Evolutionary conservation across 2,329 filamentous ascomycete genomes (phyloP), one percentile per base, ranked within the genome.

Genomic region (Stemphylium lycopersici): DNA sequence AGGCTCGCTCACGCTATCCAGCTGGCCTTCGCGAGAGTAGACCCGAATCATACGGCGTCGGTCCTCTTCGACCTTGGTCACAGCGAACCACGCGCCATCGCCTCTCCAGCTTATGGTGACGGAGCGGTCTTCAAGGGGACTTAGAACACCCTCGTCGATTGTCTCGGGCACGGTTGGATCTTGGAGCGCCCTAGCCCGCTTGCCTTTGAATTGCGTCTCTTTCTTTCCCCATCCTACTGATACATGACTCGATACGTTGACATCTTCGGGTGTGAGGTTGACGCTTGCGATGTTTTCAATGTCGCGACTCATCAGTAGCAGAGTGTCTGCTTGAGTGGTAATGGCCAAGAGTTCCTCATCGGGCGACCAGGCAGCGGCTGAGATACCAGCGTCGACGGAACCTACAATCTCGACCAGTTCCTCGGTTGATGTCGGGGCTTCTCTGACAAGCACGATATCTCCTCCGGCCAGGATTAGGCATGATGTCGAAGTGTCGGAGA

Each of bases 161-260:
- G 88, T 90, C 73, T 98, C 93, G 0, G 95, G 95, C 63, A 99
- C 90, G 8, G 95, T 99, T 13, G 95, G 95, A 74, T 99, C 95
- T 48, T 91, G 85, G 61, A 98, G 80, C 16, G 92, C 92, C 77
- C 86, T 88, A 52, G 93, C 93, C 58, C 93, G 87, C 68, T 90
- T 91, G 45, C 95, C 95, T 70, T 97, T 90, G 74, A 99, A 99
- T 74, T 99, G 95, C 0, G 95, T 99, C 77, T 99, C 95, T 72
- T 90, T 91, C 80, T 98, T 98, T 55, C 95, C 95, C 95, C 95
- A 99, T 44, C 95, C 95, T 18, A 99, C 93, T 16, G 92, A 96
- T 52, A 97, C 95, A 79, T 97, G 93, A 73, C 89, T 95, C 22
- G 90, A 98, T n/a, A 87, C 85, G 65, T 89, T 89, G 59, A 96